Evolutionary conservation across 2,329 filamentous ascomycete species (phyloP).

Genomic region (Geosmithia putterillii): DNA sequence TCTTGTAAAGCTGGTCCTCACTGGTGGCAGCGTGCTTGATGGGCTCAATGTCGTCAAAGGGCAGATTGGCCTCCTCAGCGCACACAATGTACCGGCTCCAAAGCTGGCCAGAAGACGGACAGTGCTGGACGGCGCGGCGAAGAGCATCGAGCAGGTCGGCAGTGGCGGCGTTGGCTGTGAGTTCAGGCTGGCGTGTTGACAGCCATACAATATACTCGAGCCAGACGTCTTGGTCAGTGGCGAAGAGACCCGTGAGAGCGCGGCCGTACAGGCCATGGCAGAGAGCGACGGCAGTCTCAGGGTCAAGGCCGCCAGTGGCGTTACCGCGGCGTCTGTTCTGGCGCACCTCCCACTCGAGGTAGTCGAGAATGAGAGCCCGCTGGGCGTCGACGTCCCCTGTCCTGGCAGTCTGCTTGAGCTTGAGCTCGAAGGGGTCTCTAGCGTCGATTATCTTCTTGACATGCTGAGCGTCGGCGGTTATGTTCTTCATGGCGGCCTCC

Average conservation of each 20-base stretch:
- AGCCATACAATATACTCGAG: slow-evolving; percentile 72
- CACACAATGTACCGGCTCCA: slow-evolving; percentile 85
- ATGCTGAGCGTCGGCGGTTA: slow-evolving; percentile 48
- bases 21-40: slow-evolving; percentile 90
- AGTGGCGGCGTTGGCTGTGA: slow-evolving; percentile 20
- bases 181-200: slow-evolving; percentile 28
- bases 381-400: slow-evolving; percentile 43
- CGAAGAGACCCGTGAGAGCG: slow-evolving; percentile 57
- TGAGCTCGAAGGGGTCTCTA: slow-evolving; percentile 58
- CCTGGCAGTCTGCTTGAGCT: slow-evolving; percentile 45
- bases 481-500: slow-evolving; percentile 60
- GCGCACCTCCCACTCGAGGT: slow-evolving; percentile 74
- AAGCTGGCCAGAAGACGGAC: slow-evolving; percentile 80
- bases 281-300: slow-evolving; percentile 33
- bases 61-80: slow-evolving; percentile 64
- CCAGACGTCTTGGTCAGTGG: slow-evolving; percentile 67
- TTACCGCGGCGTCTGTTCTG: slow-evolving; percentile 30
- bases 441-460: slow-evolving; percentile 50
- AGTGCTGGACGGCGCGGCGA: slow-evolving; percentile 75
- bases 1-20: slow-evolving; percentile 70
- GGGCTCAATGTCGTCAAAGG: slow-evolving; percentile 70
- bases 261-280: slow-evolving; percentile 64
- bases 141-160: slow-evolving; percentile 53
- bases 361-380: slow-evolving; percentile 44
- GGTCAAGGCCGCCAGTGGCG: slow-evolving; percentile 33